Percentiles rank a stretch among this genome's conserved stretches.
These are phyloP conservation scores for Leccinum variicolor DNA, from an alignment of 768 basidiomycete genomes.

Conservation along the genomic window DNA sequence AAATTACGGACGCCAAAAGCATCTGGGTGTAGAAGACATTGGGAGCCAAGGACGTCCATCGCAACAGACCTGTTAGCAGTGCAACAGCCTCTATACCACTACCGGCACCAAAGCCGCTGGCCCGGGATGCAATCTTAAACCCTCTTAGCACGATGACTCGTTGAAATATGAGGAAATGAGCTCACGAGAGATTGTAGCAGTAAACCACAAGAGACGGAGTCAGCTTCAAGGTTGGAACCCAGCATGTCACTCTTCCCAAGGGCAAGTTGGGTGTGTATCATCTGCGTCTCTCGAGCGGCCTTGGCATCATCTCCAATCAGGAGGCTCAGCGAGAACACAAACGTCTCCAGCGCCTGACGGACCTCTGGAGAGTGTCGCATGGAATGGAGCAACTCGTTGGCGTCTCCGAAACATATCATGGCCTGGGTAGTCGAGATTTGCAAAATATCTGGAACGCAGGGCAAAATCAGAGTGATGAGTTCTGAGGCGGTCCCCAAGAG, in stretches of 20 bases:
- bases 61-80: conserved; percentile 51
- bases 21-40: conserved; percentile 66
- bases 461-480: conserved; percentile 58
- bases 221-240: conserved; percentile 58
- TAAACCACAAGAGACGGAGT: conserved; percentile 61
- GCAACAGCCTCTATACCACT: conserved; percentile 50
- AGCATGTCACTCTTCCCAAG: conserved; percentile 56
- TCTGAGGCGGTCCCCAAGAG: conserved; percentile 59
- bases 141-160: background rate
- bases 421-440: conserved; percentile 62
- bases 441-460: conserved; percentile 57
- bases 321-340: conserved; percentile 55
- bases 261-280: conserved; percentile 64
- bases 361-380: conserved; percentile 50
- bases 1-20: conserved; percentile 59
- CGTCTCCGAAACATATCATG: conserved; percentile 44
- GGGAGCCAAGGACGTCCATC: conserved; percentile 64
- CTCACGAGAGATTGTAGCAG: conserved; percentile 60
- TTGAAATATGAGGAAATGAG: background rate
- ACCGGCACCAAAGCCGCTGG: conserved; percentile 61
- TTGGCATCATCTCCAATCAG: conserved; percentile 69
- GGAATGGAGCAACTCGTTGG: conserved; percentile 51
- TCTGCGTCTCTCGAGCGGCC: conserved; percentile 64
- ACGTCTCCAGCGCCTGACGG: conserved; percentile 57
- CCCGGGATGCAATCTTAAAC: conserved; percentile 54